Evolutionary conservation across 495 filamentous ascomycete genomes (phyloP).

Genomic region (Corynascus novoguineensis): DNA sequence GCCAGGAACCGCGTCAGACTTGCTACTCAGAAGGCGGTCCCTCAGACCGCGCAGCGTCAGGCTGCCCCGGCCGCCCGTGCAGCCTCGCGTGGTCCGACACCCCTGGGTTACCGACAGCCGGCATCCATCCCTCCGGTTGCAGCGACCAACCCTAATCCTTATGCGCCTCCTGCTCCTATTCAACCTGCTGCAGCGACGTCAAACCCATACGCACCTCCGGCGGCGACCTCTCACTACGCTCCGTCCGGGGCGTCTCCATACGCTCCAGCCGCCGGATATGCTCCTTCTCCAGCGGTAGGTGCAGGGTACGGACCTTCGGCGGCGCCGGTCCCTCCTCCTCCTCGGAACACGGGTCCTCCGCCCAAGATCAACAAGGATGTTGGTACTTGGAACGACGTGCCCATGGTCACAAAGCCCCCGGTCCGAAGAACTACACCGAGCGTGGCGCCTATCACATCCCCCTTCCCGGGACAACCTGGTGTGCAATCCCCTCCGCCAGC

Average conservation of each 20-base stretch:
- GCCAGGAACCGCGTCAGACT: constrained; percentile 81
- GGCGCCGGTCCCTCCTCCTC: constrained; percentile 30
- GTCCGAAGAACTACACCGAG: constrained; percentile 67
- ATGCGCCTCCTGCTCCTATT: constrained; percentile 29
- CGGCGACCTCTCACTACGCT: constrained; percentile 27
- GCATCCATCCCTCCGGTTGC: constrained; percentile 30
- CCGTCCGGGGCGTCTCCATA: constrained; percentile 32
- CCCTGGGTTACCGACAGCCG: constrained; percentile 37
- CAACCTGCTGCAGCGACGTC: constrained; percentile 37
- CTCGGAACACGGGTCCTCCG: constrained; percentile 57
- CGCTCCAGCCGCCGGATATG: constrained; percentile 30
- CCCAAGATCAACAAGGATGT: constrained; percentile 62
- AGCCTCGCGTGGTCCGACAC: constrained; percentile 29
- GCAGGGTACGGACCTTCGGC: constrained; percentile 34
- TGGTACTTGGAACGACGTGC: constrained; percentile 91
- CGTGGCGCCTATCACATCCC: constrained; percentile 53
- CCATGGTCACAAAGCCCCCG: constrained; percentile 73
- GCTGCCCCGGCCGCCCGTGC: constrained; percentile 23
- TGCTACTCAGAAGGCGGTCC: constrained; percentile 64
- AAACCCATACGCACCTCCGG: constrained; percentile 60
- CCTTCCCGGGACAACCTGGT: constrained; percentile 58
- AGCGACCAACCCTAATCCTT: constrained; percentile 34
- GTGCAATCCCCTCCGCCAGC: constrained; percentile 46
- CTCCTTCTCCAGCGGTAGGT: constrained; percentile 26
- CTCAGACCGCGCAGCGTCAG: constrained; percentile 31